Conservation (phyloP, 2,329 filamentous ascomycete genomes). For the Fusarium luffae region DNA sequence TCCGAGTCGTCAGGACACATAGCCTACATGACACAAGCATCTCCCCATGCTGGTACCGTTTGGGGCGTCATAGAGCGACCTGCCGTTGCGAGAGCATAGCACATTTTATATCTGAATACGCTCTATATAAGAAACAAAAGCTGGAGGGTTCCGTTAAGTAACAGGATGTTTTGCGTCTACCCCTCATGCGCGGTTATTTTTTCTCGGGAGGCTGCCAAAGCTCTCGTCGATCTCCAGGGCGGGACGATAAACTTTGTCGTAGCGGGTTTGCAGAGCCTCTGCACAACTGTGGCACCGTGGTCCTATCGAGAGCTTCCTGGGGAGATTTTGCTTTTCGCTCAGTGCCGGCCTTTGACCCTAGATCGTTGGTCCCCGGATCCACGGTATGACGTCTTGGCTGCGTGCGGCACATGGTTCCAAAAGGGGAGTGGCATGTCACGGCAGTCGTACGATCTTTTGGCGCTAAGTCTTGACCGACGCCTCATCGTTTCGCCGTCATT, state of each 20-base stretch:
- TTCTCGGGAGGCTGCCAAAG: conserved; percentile 30
- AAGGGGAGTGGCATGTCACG: conserved; percentile 42
- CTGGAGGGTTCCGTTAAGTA: conserved; percentile 2
- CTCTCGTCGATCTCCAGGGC: conserved; percentile 40
- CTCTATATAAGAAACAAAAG: conserved; percentile 8
- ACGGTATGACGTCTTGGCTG: conserved; percentile 46
- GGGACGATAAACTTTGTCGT: conserved; percentile 42
- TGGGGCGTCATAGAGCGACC: conserved; percentile 3
- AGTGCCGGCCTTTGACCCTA: conserved; percentile 43
- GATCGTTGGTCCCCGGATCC: conserved; percentile 41
- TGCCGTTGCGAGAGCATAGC: not conserved
- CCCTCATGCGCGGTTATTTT: conserved; percentile 27
- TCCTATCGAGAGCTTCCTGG: conserved; percentile 26
- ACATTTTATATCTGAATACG: not conserved
- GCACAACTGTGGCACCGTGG: conserved; percentile 10
- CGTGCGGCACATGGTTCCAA: conserved; percentile 43
- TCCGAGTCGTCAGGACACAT: conserved; percentile 30
- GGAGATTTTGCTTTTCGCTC: conserved; percentile 46
- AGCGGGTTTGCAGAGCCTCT: conserved; percentile 33
- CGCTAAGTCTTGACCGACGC: conserved; percentile 40
- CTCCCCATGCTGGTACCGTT: conserved; percentile 26
- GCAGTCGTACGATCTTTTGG: conserved; percentile 46
- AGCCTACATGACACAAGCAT: conserved; percentile 33
- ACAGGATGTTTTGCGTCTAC: conserved; percentile 30
- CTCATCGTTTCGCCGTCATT: conserved; percentile 42